Evolutionary conservation across 2,329 filamentous ascomycete species (phyloP).

Genomic region (Botrytis byssoidea): DNA sequence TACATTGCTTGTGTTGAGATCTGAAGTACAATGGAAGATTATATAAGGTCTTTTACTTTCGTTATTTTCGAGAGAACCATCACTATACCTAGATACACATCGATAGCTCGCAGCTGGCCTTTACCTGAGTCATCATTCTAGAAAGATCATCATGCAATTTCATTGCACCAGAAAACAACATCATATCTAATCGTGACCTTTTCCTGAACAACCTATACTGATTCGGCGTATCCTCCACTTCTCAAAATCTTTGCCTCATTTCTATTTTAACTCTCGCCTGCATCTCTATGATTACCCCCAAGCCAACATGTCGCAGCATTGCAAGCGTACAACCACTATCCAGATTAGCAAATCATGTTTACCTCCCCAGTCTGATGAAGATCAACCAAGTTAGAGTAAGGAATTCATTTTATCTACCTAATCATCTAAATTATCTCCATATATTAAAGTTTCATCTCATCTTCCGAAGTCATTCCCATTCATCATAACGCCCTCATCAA

Average conservation of each 20-base stretch:
- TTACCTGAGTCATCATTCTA: background rate
- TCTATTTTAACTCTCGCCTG: background rate
- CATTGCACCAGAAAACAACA: background rate
- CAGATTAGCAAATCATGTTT: background rate
- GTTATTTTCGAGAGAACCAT: background rate
- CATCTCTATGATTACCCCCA: background rate
- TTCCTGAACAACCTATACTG: background rate
- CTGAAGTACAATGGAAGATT: background rate
- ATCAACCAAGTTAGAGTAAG: background rate
- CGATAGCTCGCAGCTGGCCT: background rate
- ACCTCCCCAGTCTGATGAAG: background rate
- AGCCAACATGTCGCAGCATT: background rate
- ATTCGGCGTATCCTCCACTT: background rate
- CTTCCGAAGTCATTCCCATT: background rate
- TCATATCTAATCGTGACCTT: background rate
- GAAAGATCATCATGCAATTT: background rate
- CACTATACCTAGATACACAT: background rate
- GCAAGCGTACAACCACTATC: background rate
- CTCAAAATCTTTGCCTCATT: background rate
- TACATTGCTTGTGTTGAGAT: background rate
- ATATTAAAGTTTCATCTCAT: background rate
- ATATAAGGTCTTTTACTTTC: too few relatives aligned
- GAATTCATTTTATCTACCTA: slow-evolving; percentile 9
- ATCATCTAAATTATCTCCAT: slow-evolving; percentile 2
- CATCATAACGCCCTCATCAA: background rate